Evolutionary conservation across 306 rosid genomes (phyloP), one percentile per base, ranked within the genome.

Genomic region (Trifolium repens): DNA sequence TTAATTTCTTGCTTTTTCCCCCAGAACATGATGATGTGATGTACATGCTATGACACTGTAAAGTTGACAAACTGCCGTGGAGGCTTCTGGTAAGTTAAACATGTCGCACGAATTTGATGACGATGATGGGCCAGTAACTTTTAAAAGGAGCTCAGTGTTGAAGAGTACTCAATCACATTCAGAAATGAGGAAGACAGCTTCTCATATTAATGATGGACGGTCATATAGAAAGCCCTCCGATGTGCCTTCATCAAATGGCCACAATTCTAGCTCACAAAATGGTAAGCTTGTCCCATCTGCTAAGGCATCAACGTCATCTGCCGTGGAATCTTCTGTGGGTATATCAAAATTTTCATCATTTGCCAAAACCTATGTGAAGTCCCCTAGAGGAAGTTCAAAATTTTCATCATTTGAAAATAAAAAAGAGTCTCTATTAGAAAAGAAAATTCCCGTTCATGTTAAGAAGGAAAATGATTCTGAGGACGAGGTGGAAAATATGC

Each of bases 401-500:
- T 37, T 55, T 8, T 16, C 71, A 27, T 15, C 80, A 16, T 57
- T 67, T 4, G 77, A 62, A 55, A 81, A 54, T 52, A 81, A 71
- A 69, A 30, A 78, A 72, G 81, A 72, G 77, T 63, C 78, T 69
- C 43, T n/a, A 62, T 35, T 15, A 7, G 74, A 63, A 16, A 71
- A 76, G 67, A 81, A 79, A 67, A 54, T 17, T 50, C 27, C 83
- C 42, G 15, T 59, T 75, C 35, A 52, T 60, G 62, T 71, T 67
- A 85, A 85, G 63, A 70, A 67, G 78, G 82, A 85, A 81, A 57
- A 42, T 10, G 86, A 81, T 67, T 81, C 84, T 27, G 88, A 81
- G 24, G 81, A 84, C 2, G 84, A 85, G 26, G 84, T 75, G 66
- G 86, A 85, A 75, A 13, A 71, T 58, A 71, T 75, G 30, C 85